phyloP scores from a whole-genome alignment of 805 yeast genomes.

The Nakazawaea sp. region DNA sequence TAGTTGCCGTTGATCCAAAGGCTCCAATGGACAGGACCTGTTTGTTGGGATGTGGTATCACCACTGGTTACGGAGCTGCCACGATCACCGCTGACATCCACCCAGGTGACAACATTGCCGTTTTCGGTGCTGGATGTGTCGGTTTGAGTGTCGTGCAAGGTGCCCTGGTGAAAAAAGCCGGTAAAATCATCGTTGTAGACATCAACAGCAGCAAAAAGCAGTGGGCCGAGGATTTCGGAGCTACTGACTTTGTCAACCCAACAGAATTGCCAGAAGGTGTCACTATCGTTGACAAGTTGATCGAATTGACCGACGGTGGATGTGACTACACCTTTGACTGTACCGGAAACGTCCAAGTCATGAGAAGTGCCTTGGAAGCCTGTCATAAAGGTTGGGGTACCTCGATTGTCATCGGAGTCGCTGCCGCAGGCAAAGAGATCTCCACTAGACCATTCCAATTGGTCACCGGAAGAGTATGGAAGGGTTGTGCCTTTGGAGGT shows the following conservation, averaged over 20 bases:
- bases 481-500: constrained; percentile 99
- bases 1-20: constrained; percentile 80
- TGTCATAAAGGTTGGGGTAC: constrained; percentile 99
- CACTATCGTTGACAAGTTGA: constrained; percentile 72
- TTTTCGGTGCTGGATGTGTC: constrained; percentile 97
- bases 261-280: constrained; percentile 64
- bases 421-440: constrained; percentile 96
- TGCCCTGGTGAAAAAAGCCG: constrained; percentile 77
- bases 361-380: constrained; percentile 95
- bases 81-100: constrained; percentile 87
- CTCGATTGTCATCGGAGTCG: constrained; percentile 94
- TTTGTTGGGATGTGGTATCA: constrained; percentile 95
- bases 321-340: constrained; percentile 95
- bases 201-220: constrained; percentile 75
- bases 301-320: constrained; percentile 95
- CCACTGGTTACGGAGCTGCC: constrained; percentile 98
- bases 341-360: constrained; percentile 92
- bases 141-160: constrained; percentile 97
- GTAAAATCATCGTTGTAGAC: constrained; percentile 78
- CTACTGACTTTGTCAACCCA: constrained; percentile 92
- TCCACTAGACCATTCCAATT: constrained; percentile 97
- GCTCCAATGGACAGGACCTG: constrained; percentile 87
- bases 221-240: constrained; percentile 89
- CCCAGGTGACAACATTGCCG: constrained; percentile 89
- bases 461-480: constrained; percentile 98